Base-by-base conservation (phyloP, 2,329 filamentous ascomycete genomes). In the Talaromyces marneffei region DNA sequence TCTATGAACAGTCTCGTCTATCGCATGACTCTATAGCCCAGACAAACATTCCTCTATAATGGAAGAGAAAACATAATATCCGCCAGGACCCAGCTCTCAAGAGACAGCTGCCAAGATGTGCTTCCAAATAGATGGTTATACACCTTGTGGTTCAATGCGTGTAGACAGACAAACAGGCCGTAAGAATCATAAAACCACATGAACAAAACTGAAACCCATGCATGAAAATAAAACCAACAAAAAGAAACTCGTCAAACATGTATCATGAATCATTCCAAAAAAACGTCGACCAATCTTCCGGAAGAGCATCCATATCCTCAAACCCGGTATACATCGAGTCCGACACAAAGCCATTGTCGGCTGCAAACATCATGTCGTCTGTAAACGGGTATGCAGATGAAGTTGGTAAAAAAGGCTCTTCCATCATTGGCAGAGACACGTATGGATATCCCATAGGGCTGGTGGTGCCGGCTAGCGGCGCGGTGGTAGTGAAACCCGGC, bases 231-330 rank as follows among this genome's bases (percentile, higher is more conserved):
- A 48, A 25, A 57, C 18, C 40, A 16, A 61, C 2, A n/a, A 10
- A 46, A 50, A 44, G 29, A 20, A 55, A 39, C 12, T 31, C 25
- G 52, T 44, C 31, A 54, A 31, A 14, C 20, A 40, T 54, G 52
- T 52, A 31, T 12, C 31, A 40, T 63, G 55, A 62, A 18, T 60
- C 48, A 40, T 46, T 59, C 62, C 60, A 64, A 46, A 64, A 64
- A 64, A 80, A 75, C 18, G 74, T 78, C 5, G 78, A 78, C 79
- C 79, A 81, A 66, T 81, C 79, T 35, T 79, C 75, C 2, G 76
- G 71, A 6, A 77, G 76, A 31, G 74, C 74, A 52, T 70, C 75
- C 60, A 78, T 52, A 31, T 64, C 62, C 59, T 62, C 60, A 37
- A 64, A 64, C n/a, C 62, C 60, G 12, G 53, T 59, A 39, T 62